phyloP scores from a whole-genome alignment of 148 eudicot species.

The Rhododendron griersonianum region DNA sequence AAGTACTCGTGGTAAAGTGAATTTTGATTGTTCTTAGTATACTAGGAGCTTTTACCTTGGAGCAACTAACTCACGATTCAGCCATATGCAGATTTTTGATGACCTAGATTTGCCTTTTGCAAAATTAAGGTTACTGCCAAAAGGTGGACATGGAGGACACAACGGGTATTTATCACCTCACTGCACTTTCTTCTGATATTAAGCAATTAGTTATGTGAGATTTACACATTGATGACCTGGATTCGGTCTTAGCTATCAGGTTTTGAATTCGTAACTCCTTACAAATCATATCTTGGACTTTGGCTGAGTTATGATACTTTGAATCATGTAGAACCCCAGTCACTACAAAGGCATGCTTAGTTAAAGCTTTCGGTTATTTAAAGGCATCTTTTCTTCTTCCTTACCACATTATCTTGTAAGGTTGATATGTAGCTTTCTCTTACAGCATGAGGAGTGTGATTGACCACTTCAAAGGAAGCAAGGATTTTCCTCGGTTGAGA shows the following conservation, averaged over 20 bases:
- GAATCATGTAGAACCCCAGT: background rate
- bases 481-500: slow-evolving; percentile 85
- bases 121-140: slow-evolving; percentile 78
- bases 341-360: background rate
- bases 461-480: slow-evolving; percentile 75
- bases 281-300: background rate
- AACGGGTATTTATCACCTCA: slow-evolving; percentile 58
- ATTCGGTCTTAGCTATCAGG: background rate
- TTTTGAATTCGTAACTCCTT: background rate
- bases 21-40: slow-evolving; percentile 1
- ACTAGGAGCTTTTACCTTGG: background rate
- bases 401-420: background rate
- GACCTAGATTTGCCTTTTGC: slow-evolving; percentile 94
- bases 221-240: background rate
- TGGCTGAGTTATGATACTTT: background rate
- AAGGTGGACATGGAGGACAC: slow-evolving; percentile 99
- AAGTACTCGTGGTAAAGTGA: slow-evolving; percentile 81
- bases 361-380: background rate
- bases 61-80: slow-evolving; percentile 10
- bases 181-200: background rate
- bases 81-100: slow-evolving; percentile 64
- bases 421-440: slow-evolving; percentile 7
- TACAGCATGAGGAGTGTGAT: slow-evolving; percentile 91
- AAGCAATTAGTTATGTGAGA: background rate
- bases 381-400: background rate